Conservation (phyloP, 306 rosid genomes). For the Potentilla sterilis region DNA sequence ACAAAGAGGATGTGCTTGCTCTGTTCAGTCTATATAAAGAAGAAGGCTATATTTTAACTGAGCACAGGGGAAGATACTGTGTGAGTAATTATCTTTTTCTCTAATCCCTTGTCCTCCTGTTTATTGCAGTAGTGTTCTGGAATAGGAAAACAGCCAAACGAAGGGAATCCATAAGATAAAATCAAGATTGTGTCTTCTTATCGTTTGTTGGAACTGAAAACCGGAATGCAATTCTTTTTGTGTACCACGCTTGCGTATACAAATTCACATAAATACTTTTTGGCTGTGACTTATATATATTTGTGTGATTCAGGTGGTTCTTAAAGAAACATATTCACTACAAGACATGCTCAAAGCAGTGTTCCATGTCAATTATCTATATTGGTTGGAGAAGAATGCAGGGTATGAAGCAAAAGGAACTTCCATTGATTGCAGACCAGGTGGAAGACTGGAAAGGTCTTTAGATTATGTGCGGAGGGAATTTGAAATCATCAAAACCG, state of each 20-base stretch:
- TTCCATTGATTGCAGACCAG: conserved; percentile 59
- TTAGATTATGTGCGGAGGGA: conserved; percentile 76
- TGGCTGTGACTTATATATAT: conserved; percentile 20
- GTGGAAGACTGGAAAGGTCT: conserved; percentile 75
- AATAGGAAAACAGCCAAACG: not conserved
- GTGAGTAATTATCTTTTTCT: conserved; percentile 48
- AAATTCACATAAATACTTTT: not conserved
- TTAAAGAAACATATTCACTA: conserved; percentile 67
- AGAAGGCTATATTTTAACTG: conserved; percentile 83
- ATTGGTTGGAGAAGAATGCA: conserved; percentile 83
- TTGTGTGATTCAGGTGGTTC: conserved; percentile 64
- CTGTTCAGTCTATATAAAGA: conserved; percentile 59
- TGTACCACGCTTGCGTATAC: not conserved
- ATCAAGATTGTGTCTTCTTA: not conserved
- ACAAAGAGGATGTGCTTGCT: conserved; percentile 65
- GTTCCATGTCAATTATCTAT: conserved; percentile 81
- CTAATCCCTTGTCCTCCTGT: not conserved
- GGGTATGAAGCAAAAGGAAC: conserved; percentile 63
- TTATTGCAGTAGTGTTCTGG: not conserved
- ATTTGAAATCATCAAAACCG: conserved; percentile 64
- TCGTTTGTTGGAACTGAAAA: not conserved
- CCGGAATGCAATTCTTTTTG: not conserved
- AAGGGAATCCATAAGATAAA: not conserved
- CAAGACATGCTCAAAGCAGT: conserved; percentile 88
- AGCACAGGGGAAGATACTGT: conserved; percentile 65